Percentiles rank a stretch among this genome's conserved stretches.
Conservation (phyloP, 108 stramenopile genomes). For the Pseudonitzschia delicatissima region DNA sequence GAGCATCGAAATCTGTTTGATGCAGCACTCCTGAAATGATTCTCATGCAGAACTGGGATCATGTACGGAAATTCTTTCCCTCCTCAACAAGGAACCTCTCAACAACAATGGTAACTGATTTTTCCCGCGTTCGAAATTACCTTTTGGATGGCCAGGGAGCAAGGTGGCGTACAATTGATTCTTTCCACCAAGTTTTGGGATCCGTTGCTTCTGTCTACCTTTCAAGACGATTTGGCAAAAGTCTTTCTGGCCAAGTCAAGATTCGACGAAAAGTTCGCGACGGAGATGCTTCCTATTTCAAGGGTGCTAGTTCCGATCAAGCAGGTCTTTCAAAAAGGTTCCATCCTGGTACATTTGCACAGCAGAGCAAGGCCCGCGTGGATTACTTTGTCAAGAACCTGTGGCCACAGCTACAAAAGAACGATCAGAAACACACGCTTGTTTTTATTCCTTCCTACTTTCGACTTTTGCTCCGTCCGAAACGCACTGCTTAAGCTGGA, state of each 20-base stretch:
- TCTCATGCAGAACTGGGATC: constrained; percentile 97
- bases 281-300: constrained; percentile 63
- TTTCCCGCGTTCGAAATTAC: constrained; percentile 90
- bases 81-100: constrained; percentile 78
- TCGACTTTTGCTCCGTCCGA: constrained; percentile 90
- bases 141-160: constrained; percentile 78
- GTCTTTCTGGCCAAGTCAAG: constrained; percentile 66
- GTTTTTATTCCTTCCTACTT: constrained; percentile 92
- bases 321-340: constrained; percentile 92
- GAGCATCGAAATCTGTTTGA: constrained; percentile 86
- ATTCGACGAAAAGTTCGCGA: constrained; percentile 43
- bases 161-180: constrained; percentile 85
- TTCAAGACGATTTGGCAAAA: constrained; percentile 62
- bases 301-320: constrained; percentile 71
- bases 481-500: constrained; percentile 79
- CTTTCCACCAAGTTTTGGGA: constrained; percentile 65
- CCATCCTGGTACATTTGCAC: constrained; percentile 45
- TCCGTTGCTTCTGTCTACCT: constrained; percentile 72
- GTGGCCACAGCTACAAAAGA: constrained; percentile 66
- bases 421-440: constrained; percentile 84
- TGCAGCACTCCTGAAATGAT: constrained; percentile 81
- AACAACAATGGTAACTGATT: constrained; percentile 85
- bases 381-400: constrained; percentile 81
- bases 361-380: constrained; percentile 73
- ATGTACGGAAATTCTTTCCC: constrained; percentile 70